Evolutionary conservation across 768 basidiomycete genomes (phyloP), one percentile per base, ranked within the genome.

Genomic region (Coprinellus micaceus): DNA sequence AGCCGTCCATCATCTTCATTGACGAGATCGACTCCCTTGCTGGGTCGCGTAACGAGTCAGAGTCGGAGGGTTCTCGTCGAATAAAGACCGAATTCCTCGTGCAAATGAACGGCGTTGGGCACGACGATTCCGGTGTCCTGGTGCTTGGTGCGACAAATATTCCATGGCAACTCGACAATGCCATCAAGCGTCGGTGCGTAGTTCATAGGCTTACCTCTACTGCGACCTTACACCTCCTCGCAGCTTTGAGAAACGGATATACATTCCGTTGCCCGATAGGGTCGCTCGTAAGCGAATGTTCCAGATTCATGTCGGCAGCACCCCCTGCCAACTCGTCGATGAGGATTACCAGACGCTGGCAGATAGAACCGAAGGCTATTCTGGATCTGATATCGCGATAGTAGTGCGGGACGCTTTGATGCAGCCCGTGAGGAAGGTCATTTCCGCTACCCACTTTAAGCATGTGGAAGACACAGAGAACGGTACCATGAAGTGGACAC

Each of bases 101-200:
- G n/a, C 93, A 98, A 68, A 98, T 98, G 94, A 93, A 98, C 60
- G 97, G 97, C 39, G 96, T 98, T 1, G 97, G 97, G 0, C 93
- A 98, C 66, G 97, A 99, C 58, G 95, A 97, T 70, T 91, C 91
- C 0, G 97, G 97, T 9, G 92, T 99, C 0, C 81, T 99, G 19
- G 94, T 98, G 9, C 81, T 99, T 21, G 97, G 95, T 28, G 97
- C 97, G 9, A 99, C 97, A 4, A 99, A 99, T 63, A 97, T 98
- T 52, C 97, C 97, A 2, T 98, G 96, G 96, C 91, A 94, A 67
- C 81, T 98, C 45, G 96, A 98, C 68, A 89, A 91, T 60, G 96
- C 96, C 43, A 98, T 98, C 75, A 98, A 98, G 71, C 88, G 97
- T 67, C 84, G 96, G 84, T 89, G 52, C 60, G 81, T 67, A 12